These are phyloP conservation scores for Russula earlei DNA, from an alignment of 768 basidiomycete species.

Conservation along the genomic window DNA sequence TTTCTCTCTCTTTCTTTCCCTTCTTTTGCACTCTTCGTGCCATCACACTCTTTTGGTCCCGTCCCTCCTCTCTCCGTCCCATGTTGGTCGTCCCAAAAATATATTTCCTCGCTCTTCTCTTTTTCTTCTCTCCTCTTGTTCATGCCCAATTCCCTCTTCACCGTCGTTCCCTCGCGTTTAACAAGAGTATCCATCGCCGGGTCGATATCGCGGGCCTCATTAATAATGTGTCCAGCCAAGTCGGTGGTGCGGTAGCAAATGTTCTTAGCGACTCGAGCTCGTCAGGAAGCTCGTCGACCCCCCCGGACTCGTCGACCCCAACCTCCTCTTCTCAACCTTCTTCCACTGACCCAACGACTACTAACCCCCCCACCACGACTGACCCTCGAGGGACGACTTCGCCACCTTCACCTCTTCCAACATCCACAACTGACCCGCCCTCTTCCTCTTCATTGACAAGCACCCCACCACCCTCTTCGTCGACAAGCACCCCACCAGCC, in stretches of 20 bases:
- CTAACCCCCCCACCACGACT: neutral
- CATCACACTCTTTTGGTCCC: conserved; percentile 11
- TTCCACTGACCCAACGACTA: neutral
- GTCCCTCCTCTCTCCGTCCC: neutral
- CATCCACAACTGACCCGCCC: neutral
- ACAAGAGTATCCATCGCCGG: neutral
- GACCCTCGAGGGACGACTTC: neutral
- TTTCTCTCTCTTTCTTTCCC: neutral
- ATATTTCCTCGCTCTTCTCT: conserved; percentile 1
- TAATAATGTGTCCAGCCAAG: too few species aligned
- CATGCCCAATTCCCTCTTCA: conserved; percentile 3
- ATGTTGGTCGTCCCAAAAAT: neutral
- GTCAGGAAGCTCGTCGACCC: neutral
- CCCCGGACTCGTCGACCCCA: neutral
- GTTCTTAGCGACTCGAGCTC: neutral
- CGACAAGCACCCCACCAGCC: too few species aligned
- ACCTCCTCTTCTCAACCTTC: neutral
- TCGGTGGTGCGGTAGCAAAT: too few species aligned
- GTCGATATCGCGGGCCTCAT: neutral
- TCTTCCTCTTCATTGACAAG: too few species aligned
- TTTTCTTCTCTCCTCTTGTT: neutral
- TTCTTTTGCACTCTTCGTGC: conserved; percentile 6
- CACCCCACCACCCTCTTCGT: too few species aligned
- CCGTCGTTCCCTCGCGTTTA: neutral
- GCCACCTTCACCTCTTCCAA: too few species aligned